phyloP scores from a whole-genome alignment of 345 rosid genomes.

The Murraya paniculata region DNA sequence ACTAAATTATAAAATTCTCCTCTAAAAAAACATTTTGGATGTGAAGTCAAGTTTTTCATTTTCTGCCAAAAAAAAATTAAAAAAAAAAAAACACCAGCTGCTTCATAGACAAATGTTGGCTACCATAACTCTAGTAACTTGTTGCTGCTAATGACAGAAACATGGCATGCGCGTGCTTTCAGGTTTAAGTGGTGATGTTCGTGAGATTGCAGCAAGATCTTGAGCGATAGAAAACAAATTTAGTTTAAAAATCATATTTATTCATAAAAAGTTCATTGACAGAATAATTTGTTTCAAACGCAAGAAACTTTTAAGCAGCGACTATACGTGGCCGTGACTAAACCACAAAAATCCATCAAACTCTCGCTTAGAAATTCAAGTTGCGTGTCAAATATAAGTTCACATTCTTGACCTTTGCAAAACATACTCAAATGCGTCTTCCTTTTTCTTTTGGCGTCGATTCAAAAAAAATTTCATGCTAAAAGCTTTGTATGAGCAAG shows the following conservation, averaged over 20 bases:
- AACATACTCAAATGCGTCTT: not conserved
- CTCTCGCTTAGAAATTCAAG: not conserved
- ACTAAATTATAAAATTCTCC: too few relatives aligned
- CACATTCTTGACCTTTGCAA: not conserved
- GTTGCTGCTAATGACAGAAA: not conserved
- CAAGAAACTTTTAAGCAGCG: too few relatives aligned
- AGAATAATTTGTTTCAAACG: too few relatives aligned
- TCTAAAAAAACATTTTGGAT: too few relatives aligned
- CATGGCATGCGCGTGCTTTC: not conserved
- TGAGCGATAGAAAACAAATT: too few relatives aligned
- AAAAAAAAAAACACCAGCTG: not conserved
- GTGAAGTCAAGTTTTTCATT: not conserved
- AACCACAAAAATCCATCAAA: not conserved
- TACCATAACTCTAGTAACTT: too few relatives aligned
- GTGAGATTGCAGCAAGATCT: conserved; percentile 1
- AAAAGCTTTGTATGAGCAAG: not conserved
- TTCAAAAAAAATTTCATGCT: not conserved
- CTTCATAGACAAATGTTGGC: not conserved
- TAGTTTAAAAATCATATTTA: too few relatives aligned
- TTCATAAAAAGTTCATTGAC: too few relatives aligned
- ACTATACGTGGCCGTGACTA: not conserved
- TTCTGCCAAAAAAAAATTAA: not conserved
- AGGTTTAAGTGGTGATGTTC: not conserved
- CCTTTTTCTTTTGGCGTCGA: not conserved
- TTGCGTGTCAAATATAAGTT: not conserved